Conservation (phyloP, 2,329 filamentous ascomycete genomes). For the Teratosphaeria nubilosa region DNA sequence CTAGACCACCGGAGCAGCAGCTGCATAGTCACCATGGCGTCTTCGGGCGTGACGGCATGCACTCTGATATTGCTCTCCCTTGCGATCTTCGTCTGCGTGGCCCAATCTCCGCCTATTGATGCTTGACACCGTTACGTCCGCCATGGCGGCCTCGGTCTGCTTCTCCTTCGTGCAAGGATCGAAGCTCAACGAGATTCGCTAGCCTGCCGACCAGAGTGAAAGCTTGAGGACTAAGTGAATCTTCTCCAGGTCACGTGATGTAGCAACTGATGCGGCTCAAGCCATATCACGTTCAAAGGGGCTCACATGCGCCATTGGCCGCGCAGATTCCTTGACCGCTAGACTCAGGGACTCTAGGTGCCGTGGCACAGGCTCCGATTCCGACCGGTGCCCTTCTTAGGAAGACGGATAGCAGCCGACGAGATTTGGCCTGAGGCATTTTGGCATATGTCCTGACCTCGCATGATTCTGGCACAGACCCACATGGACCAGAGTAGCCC, state of each 20-base stretch:
- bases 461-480: not conserved
- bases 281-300: slow-evolving; percentile 2
- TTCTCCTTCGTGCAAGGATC: slow-evolving; percentile 12
- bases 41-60: slow-evolving; percentile 14
- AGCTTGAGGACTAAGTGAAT: slow-evolving; percentile 9
- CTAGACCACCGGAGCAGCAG: slow-evolving; percentile 25
- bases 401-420: not conserved
- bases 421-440: slow-evolving; percentile 2
- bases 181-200: slow-evolving; percentile 10
- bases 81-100: slow-evolving; percentile 30
- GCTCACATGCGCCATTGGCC: slow-evolving; percentile 1
- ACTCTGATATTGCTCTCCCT: slow-evolving; percentile 14
- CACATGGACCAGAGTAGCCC: not conserved
- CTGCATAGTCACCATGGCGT: slow-evolving; percentile 17
- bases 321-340: not conserved
- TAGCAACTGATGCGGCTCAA: slow-evolving; percentile 3
- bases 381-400: not conserved
- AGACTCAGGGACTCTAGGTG: not conserved
- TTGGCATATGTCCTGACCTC: not conserved
- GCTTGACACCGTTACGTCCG: slow-evolving; percentile 28
- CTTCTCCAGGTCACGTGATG: slow-evolving; percentile 9
- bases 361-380: slow-evolving; percentile 2
- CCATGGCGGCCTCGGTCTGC: not conserved
- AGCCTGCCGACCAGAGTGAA: slow-evolving; percentile 3
- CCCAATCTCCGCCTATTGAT: slow-evolving; percentile 35